Conservation (phyloP, 257 asterid genomes). For the Asclepias syriaca region DNA sequence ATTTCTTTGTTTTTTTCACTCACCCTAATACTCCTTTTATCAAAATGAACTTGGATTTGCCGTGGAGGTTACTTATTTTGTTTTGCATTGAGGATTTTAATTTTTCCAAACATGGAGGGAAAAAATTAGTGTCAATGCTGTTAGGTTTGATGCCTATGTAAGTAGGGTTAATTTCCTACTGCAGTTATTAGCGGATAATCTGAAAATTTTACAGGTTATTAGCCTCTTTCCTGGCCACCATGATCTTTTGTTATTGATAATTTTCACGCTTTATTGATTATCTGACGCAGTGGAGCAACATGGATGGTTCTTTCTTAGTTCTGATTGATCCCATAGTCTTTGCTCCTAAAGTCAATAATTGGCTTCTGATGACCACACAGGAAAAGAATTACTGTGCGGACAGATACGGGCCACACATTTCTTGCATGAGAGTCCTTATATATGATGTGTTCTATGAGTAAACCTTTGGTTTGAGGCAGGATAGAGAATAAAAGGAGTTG, state of each 20-base stretch:
- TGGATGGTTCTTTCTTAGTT: constrained; percentile 56
- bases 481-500: background rate
- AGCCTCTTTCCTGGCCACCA: background rate
- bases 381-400: constrained; percentile 77
- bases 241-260: background rate
- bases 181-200: background rate
- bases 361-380: constrained; percentile 99
- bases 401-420: constrained; percentile 93
- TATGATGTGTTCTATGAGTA: background rate
- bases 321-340: constrained; percentile 54
- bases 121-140: background rate
- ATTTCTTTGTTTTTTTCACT: background rate
- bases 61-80: background rate
- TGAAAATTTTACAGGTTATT: background rate
- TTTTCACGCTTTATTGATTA: background rate
- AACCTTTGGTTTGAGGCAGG: background rate
- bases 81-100: too few species aligned
- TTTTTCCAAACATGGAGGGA: background rate
- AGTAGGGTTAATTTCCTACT: background rate
- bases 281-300: constrained; percentile 44
- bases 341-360: constrained; percentile 69
- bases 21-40: background rate
- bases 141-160: background rate
- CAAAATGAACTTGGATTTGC: background rate
- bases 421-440: constrained; percentile 11